Evolutionary conservation across 805 yeast genomes (phyloP), one percentile per base, ranked within the genome.

Genomic region (Wickerhamiella nectarea): DNA sequence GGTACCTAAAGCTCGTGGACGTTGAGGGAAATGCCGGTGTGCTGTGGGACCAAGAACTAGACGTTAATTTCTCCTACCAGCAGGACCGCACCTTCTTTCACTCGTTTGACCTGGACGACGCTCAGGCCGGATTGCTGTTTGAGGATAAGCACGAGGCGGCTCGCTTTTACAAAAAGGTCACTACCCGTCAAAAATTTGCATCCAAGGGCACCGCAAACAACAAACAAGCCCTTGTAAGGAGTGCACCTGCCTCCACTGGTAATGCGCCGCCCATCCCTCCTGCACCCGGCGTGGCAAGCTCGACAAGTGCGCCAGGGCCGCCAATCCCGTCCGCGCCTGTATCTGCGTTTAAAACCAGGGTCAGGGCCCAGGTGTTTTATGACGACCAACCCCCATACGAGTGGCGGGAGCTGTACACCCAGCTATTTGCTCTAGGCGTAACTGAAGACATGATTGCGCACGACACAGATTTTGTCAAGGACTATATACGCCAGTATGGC

Each of bases 11-110:
- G 59, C 59, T 91, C 43, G 93, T 91, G 6, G 98, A 91, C 56
- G 76, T 89, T 25, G 53, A 58, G 31, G 94, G 93, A 6, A 72
- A 76, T 48, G 67, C 80, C 34, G 97, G 97, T 28, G 94, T 91
- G 0, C 51, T 91, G 0, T 91, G 98, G 98, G 98, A 91, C 61
- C 98, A 91, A 61, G 98, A 91, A 61, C 63, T 91, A 39, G 89
- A 83, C 55, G 78, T 84, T 10, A 80, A 83, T 54, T 86, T 91
- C 60, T 78, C 79, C 53, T 91, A 91, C 62, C 75, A 82, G 56
- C 97, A 91, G 61, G 98, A 91, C 61, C 73, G 98, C 25, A 77
- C 94, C 33, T 91, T 84, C 62, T 91, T 91, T 70, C 97, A 91
- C 60, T 71, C 93, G 6, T 91, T 91, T 64, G 98, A 91, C 65